A percentile compares a stretch with the other conserved stretches of the same genome.
phyloP scores from a whole-genome alignment of 148 eudicot species.

The Salicornia ramosissima region DNA sequence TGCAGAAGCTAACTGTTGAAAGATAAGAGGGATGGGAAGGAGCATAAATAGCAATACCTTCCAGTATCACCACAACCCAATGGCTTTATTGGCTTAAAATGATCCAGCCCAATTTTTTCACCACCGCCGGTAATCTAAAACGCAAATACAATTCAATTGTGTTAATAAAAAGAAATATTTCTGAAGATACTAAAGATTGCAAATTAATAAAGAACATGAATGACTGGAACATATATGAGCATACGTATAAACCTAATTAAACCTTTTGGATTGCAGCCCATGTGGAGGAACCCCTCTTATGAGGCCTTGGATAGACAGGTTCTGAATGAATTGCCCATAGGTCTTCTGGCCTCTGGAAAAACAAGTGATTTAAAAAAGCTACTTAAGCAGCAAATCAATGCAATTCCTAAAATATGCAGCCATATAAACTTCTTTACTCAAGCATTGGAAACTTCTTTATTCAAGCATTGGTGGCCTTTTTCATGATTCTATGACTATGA shows the following conservation, averaged over 20 bases:
- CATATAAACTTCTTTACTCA: background rate
- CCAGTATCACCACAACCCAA: conserved; percentile 99
- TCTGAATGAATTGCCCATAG: conserved; percentile 92
- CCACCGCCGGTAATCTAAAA: conserved; percentile 58
- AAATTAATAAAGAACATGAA: background rate
- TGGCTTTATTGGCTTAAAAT: conserved; percentile 89
- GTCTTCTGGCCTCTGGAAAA: conserved; percentile 88
- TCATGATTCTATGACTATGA: background rate
- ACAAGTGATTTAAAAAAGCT: conserved; percentile 13
- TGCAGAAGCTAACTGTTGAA: conserved; percentile 2
- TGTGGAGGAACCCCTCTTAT: conserved; percentile 56
- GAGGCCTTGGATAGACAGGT: conserved; percentile 82
- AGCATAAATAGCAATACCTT: conserved; percentile 41
- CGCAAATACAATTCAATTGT: background rate
- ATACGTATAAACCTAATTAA: background rate
- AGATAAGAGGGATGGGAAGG: background rate
- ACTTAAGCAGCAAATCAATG: conserved; percentile 14
- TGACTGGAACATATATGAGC: background rate
- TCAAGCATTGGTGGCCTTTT: background rate
- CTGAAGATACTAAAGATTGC: background rate
- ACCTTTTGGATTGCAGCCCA: conserved; percentile 96
- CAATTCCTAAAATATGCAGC: background rate
- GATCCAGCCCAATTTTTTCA: conserved; percentile 67
- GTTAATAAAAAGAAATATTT: conserved; percentile 14
- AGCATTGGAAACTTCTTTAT: background rate